Percentiles rank a stretch among this genome's conserved stretches.
Evolutionary conservation across 768 basidiomycete species (phyloP).

Genomic region (Rossbeevera mucosa): DNA sequence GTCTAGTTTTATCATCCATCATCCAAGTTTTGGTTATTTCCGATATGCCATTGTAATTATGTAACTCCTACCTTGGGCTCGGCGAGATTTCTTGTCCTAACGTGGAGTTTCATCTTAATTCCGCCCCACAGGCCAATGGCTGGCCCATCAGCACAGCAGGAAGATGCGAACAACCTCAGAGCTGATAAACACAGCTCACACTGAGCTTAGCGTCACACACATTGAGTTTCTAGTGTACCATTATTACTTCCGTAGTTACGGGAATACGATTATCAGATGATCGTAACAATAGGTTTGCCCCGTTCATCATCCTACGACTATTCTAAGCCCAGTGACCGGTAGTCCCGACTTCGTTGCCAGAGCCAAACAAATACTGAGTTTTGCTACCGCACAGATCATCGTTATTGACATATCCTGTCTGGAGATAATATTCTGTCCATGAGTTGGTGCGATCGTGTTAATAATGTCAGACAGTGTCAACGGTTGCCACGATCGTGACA

Average conservation of each 20-base stretch:
- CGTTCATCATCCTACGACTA: too few species aligned
- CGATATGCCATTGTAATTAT: background rate
- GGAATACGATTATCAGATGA: background rate
- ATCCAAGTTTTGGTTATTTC: background rate
- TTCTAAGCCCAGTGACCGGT: too few species aligned
- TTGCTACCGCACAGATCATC: background rate
- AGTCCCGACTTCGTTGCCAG: background rate
- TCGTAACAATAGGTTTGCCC: background rate
- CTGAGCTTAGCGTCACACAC: background rate
- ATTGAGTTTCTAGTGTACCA: background rate
- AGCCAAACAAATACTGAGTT: background rate
- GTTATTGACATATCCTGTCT: conserved; percentile 7
- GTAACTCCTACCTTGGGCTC: background rate
- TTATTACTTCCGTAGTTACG: background rate
- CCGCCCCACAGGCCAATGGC: background rate
- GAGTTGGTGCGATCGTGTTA: background rate
- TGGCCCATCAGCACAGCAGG: background rate
- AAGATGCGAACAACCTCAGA: background rate
- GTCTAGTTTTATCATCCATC: conserved; percentile 3
- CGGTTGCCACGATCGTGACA: background rate
- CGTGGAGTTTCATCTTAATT: background rate
- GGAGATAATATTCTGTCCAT: background rate
- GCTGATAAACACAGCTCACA: background rate
- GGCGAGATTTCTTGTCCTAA: background rate
- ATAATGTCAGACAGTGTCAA: background rate